Base-by-base conservation (phyloP, 345 rosid genomes). In the Kandelia obovata region DNA sequence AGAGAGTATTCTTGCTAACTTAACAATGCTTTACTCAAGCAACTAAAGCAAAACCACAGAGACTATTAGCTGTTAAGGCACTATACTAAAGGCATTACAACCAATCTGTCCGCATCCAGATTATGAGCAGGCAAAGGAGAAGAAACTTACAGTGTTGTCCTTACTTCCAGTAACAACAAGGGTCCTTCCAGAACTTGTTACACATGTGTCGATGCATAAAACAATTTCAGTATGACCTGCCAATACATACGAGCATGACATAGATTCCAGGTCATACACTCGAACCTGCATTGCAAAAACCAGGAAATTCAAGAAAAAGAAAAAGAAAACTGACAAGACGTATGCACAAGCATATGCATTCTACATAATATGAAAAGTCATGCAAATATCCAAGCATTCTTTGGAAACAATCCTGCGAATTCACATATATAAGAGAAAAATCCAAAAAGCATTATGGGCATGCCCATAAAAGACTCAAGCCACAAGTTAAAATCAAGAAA, bases 191-290 rank as follows among this genome's bases (percentile, higher is more conserved):
- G 85, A 75, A 70, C 76, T 82, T 75, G 93, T 83, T 51, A 83
- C 63, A 58, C 93, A 87, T 62, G 96, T 88, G 68, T 95, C 99
- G 7, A 95, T 86, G 79, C 93, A 88, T 58, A 89, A 77, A 73
- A 95, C 81, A 76, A 84, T 88, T 72, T 90, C 93, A 49, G 86
- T 77, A 65, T 95, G 99, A 64, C 97, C 97, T 28, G 90, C 68
- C 84, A 95, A 83, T 31, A 92, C 93, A 64, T 89, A 95, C 11
- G 92, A 87, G 85, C 99, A 95, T 46, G 99, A 92, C 96, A 89
- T 92, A 77, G 96, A 81, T 66, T 85, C 82, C 66, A 87, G 77
- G 62, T 92, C 96, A 84, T 90, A 95, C 65, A 95, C 96, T 69
- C 89, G 95, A 79, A 94, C 89, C 97, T 95, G 88, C 81, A 81